These are phyloP conservation scores for Sarocladium kiliense DNA, from an alignment of 2,329 filamentous ascomycete genomes.

Conservation along the genomic window DNA sequence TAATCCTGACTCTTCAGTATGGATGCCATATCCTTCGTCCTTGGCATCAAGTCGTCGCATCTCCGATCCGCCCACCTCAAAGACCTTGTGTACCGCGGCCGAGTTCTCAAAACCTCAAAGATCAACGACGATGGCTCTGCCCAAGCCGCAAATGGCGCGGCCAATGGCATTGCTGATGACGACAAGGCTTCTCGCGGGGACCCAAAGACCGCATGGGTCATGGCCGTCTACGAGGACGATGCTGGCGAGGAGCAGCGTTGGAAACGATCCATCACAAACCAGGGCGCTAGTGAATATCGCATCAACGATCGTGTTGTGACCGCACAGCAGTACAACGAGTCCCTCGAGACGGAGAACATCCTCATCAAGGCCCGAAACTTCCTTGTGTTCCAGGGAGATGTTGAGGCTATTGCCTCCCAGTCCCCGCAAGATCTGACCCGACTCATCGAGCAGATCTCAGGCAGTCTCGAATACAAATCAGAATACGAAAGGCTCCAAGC, in stretches of 20 bases:
- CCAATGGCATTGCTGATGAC: conserved; percentile 57
- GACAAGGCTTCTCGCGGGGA: conserved; percentile 68
- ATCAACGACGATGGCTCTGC: conserved; percentile 89
- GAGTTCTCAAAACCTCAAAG: conserved; percentile 85
- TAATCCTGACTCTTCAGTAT: conserved; percentile 52
- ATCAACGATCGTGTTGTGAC: conserved; percentile 91
- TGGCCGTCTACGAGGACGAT: conserved; percentile 98
- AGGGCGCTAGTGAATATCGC: conserved; percentile 88
- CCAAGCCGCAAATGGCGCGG: conserved; percentile 50
- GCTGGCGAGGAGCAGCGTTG: conserved; percentile 91
- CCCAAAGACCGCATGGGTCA: conserved; percentile 95
- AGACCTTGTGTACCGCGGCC: conserved; percentile 92
- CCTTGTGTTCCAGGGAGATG: conserved; percentile 95
- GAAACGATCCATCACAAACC: conserved; percentile 89
- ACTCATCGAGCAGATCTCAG: conserved; percentile 95
- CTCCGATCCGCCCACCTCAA: conserved; percentile 88
- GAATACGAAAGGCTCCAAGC: conserved; percentile 90
- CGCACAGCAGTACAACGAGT: conserved; percentile 88
- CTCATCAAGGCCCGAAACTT: conserved; percentile 98
- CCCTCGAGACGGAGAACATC: conserved; percentile 90
- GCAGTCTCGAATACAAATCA: conserved; percentile 87
- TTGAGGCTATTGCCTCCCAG: conserved; percentile 93
- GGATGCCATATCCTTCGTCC: conserved; percentile 98
- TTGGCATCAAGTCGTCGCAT: conserved; percentile 98
- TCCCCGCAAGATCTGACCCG: conserved; percentile 90